phyloP scores from a whole-genome alignment of 441 rosid species.

The Populus trichocarpa region DNA sequence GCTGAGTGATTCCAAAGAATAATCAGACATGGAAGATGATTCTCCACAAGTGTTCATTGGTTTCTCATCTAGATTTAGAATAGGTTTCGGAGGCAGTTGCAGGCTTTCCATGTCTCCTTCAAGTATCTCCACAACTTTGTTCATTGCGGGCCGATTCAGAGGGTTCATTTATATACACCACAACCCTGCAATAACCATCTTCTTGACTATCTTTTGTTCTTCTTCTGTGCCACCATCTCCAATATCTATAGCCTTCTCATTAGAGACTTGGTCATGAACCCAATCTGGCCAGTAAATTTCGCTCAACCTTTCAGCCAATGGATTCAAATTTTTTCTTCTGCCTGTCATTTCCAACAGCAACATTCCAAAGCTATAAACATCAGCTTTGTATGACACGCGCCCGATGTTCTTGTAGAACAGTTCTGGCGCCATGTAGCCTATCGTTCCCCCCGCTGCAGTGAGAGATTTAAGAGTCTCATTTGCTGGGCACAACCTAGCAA shows the following conservation, averaged over 20 bases:
- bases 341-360: neutral
- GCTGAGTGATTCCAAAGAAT: too few relatives aligned
- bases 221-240: neutral
- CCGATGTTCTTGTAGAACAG: neutral
- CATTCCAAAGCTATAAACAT: neutral
- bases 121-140: constrained; percentile 19
- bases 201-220: neutral
- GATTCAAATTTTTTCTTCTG: constrained; percentile 8
- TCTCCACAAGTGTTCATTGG: neutral
- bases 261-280: constrained; percentile 4
- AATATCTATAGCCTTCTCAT: neutral
- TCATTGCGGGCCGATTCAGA: constrained; percentile 22
- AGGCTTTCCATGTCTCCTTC: constrained; percentile 17
- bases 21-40: neutral
- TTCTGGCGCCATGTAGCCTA: neutral
- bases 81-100: constrained; percentile 23
- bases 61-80: neutral
- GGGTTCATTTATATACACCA: constrained; percentile 28
- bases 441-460: neutral
- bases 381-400: neutral
- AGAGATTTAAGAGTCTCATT: neutral
- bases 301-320: neutral
- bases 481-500: neutral
- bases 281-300: constrained; percentile 19
- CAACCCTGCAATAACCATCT: constrained; percentile 20